These are phyloP conservation scores for Cenococcum geophilum DNA, from an alignment of 495 filamentous ascomycete species.

Conservation along the genomic window DNA sequence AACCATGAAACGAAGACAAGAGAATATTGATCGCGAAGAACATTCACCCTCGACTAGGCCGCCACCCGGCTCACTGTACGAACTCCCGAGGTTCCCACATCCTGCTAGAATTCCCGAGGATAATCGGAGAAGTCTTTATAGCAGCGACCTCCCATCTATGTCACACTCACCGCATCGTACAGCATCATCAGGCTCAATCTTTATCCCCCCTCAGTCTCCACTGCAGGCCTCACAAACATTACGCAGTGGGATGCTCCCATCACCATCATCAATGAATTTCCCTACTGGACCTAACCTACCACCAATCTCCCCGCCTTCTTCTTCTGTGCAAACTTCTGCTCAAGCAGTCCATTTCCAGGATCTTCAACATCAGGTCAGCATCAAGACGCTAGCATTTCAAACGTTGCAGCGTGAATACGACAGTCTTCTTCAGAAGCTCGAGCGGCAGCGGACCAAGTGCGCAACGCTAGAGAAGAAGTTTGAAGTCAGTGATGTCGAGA, in stretches of 20 bases:
- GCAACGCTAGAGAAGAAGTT: conserved; percentile 46
- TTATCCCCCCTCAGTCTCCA: conserved; percentile 26
- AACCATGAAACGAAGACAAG: conserved; percentile 21
- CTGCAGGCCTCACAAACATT: conserved; percentile 27
- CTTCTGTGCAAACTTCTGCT: conserved; percentile 32
- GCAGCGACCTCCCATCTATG: conserved; percentile 16
- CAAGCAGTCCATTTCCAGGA: conserved; percentile 42
- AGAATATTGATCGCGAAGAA: conserved; percentile 19
- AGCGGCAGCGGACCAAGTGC: conserved; percentile 42
- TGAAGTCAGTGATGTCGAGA: conserved; percentile 43
- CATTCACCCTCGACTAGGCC: conserved; percentile 18
- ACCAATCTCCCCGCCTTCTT: conserved; percentile 29
- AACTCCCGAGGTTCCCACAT: conserved; percentile 11
- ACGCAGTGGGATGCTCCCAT: conserved; percentile 23
- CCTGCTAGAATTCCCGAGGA: conserved; percentile 14
- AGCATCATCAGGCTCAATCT: conserved; percentile 23
- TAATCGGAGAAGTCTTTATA: conserved; percentile 18
- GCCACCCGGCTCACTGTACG: conserved; percentile 12
- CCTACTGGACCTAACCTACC: conserved; percentile 20
- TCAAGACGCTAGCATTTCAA: conserved; percentile 45
- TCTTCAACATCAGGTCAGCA: conserved; percentile 46
- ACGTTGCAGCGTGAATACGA: conserved; percentile 46
- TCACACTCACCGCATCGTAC: conserved; percentile 23
- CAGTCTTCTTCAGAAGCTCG: conserved; percentile 42
- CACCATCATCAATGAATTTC: conserved; percentile 29